Conservation (phyloP, 805 yeast genomes). For the Saturnispora silvae region DNA sequence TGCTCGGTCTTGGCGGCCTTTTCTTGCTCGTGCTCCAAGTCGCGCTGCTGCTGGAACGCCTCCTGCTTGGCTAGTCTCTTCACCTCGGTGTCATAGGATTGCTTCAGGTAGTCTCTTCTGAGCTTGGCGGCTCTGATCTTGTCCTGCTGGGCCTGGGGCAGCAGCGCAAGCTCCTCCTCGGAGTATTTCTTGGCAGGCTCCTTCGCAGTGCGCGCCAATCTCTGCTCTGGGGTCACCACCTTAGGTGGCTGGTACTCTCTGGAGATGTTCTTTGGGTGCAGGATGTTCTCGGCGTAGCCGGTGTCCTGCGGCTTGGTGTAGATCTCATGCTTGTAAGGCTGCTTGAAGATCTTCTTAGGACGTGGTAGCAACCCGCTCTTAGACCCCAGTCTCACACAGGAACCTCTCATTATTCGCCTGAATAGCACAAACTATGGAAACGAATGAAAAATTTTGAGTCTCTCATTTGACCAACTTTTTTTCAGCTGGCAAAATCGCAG, state of each 20-base stretch:
- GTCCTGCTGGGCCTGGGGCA: conserved; percentile 35
- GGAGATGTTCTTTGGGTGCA: conserved; percentile 53
- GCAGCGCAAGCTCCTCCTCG: conserved; percentile 24
- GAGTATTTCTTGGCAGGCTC: conserved; percentile 30
- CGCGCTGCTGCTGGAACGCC: conserved; percentile 19
- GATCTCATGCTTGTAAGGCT: conserved; percentile 46
- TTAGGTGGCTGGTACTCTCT: conserved; percentile 45
- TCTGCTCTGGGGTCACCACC: conserved; percentile 47
- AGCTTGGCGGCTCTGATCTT: conserved; percentile 45
- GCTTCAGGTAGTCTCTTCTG: conserved; percentile 61
- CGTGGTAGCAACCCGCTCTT: conserved; percentile 78
- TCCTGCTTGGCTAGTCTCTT: conserved; percentile 25
- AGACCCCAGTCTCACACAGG: conserved; percentile 41
- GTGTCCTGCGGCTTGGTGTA: conserved; percentile 39
- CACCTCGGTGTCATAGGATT: conserved; percentile 38
- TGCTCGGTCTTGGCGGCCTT: conserved; percentile 18
- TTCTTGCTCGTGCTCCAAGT: conserved; percentile 23
- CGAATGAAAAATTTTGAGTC: no score
- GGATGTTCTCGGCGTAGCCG: conserved; percentile 64
- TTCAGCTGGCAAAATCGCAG: not conserved
- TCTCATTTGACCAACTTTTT: no score
- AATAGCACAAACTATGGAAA: no score
- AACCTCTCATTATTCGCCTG: conserved; percentile 39
- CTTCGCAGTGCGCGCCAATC: conserved; percentile 44
- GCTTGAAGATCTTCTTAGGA: conserved; percentile 65